Evolutionary conservation across 2,329 filamentous ascomycete genomes (phyloP).

Genomic region (Botrytis paeoniae): DNA sequence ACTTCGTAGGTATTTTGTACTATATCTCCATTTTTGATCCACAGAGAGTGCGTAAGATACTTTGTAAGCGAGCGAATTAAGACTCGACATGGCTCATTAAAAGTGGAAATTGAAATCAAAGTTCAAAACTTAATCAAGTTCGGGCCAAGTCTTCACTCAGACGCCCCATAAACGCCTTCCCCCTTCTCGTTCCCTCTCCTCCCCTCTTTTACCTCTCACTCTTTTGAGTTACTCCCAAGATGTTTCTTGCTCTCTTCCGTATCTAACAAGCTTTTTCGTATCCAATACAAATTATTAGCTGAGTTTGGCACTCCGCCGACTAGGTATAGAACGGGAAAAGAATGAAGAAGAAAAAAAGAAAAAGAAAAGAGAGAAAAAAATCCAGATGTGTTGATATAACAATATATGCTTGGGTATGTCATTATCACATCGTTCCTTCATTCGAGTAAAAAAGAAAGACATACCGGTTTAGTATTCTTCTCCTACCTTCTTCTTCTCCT

Average conservation of each 20-base stretch:
- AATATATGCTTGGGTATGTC: not conserved
- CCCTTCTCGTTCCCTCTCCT: not conserved
- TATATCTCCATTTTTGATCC: not conserved
- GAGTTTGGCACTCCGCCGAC: not conserved
- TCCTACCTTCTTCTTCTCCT: not conserved
- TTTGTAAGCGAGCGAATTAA: not conserved
- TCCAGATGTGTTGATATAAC: not conserved
- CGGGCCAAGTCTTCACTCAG: not conserved
- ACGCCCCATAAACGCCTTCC: not conserved
- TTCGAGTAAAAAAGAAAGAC: not conserved
- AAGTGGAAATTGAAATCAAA: not conserved
- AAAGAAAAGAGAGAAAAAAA: not conserved
- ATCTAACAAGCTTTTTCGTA: not conserved
- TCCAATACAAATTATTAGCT: not conserved
- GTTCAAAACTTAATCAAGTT: not conserved
- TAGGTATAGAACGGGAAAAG: not conserved
- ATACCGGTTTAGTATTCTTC: not conserved
- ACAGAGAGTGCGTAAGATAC: conserved; percentile 1
- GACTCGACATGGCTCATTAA: accelerated
- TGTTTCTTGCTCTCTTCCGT: not conserved
- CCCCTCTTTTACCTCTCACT: not conserved
- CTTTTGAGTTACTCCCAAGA: not conserved
- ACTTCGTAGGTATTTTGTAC: not conserved
- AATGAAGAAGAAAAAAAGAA: not conserved
- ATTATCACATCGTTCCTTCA: not conserved